A percentile compares a stretch with the other conserved stretches of the same genome.
phyloP scores from a whole-genome alignment of 1,139 yeast genomes.

The Hyphopichia wangnamkhiaoensis region DNA sequence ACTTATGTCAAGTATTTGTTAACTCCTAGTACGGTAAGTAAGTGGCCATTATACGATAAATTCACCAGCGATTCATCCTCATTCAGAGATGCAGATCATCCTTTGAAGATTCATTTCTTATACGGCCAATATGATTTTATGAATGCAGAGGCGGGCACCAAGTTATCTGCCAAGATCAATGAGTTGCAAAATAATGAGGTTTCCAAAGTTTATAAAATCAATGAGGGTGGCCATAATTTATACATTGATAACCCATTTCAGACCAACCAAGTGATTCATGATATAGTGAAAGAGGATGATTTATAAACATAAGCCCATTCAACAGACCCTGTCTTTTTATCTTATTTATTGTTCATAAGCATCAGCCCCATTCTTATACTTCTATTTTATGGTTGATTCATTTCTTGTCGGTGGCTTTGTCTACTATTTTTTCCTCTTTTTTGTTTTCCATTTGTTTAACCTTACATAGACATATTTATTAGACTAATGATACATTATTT shows the following conservation, averaged over 20 bases:
- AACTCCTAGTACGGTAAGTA: constrained; percentile 77
- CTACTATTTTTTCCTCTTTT: no score
- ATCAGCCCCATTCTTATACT: not conserved
- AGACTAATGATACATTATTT: no score
- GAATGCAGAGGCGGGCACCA: constrained; percentile 73
- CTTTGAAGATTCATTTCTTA: constrained; percentile 54
- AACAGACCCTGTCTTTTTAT: not conserved
- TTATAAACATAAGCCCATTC: not conserved
- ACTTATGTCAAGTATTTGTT: constrained; percentile 62
- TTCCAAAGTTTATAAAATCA: constrained; percentile 25
- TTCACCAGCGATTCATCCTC: constrained; percentile 24
- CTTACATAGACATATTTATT: not conserved
- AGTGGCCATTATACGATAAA: constrained; percentile 73
- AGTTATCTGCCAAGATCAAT: constrained; percentile 44
- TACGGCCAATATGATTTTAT: constrained; percentile 89
- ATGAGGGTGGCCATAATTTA: constrained; percentile 49
- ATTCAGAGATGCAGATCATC: constrained; percentile 14
- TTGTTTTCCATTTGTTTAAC: not conserved
- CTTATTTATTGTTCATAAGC: constrained; percentile 6
- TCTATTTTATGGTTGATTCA: not conserved
- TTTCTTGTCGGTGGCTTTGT: no score
- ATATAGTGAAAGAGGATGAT: constrained; percentile 14
- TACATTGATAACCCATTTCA: constrained; percentile 52
- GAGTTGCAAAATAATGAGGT: constrained; percentile 8
- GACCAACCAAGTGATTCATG: constrained; percentile 43